These are phyloP conservation scores for Russula virescens DNA, from an alignment of 768 basidiomycete genomes.

Conservation along the genomic window DNA sequence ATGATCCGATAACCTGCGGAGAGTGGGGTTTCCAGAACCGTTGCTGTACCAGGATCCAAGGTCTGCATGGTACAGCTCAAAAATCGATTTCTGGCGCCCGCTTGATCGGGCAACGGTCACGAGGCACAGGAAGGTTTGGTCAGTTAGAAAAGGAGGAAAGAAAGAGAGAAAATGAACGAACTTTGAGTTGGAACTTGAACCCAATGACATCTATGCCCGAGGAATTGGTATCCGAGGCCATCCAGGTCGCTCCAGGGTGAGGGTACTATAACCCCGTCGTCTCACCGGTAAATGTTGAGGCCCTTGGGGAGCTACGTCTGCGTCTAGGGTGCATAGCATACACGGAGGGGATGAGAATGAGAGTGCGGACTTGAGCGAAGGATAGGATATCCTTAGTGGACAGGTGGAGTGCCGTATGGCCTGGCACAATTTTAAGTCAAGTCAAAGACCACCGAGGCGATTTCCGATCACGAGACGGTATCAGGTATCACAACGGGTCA, in stretches of 20 bases:
- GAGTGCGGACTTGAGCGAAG: constrained; percentile 5
- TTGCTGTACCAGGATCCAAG: constrained; percentile 34
- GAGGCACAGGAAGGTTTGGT: background rate
- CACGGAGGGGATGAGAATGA: constrained; percentile 5
- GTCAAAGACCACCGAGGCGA: too few relatives aligned
- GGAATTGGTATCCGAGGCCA: constrained; percentile 34
- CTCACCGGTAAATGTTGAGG: constrained; percentile 41
- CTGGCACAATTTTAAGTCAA: too few relatives aligned
- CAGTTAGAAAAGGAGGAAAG: background rate
- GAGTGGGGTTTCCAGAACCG: constrained; percentile 41
- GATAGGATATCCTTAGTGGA: background rate
- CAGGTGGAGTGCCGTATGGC: too few relatives aligned
- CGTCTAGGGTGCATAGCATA: background rate
- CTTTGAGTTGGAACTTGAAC: constrained; percentile 47
- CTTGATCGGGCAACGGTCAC: too few relatives aligned
- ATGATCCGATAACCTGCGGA: constrained; percentile 36
- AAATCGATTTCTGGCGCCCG: background rate
- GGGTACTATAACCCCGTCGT: constrained; percentile 40
- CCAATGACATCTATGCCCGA: constrained; percentile 40
- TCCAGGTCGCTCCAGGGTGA: constrained; percentile 34
- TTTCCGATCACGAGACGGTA: too few relatives aligned
- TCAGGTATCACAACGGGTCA: too few relatives aligned
- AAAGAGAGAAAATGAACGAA: constrained; percentile 25
- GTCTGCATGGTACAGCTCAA: constrained; percentile 16
- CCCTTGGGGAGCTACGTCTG: background rate